phyloP scores from a whole-genome alignment of 2,329 filamentous ascomycete species.

The Aspergillus aculeatus region DNA sequence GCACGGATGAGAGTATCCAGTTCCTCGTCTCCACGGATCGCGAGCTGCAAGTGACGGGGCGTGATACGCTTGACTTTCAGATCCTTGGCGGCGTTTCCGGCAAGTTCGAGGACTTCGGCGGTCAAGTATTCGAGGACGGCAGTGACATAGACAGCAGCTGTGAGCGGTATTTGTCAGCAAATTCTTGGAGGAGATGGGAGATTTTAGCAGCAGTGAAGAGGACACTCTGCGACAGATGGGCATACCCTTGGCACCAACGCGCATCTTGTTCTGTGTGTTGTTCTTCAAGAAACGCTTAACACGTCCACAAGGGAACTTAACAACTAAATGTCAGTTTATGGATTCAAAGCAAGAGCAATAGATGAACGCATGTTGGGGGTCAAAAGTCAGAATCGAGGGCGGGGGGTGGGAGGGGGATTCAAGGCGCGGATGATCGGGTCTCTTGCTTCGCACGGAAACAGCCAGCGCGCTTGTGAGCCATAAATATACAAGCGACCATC shows the following conservation, averaged over 20 bases:
- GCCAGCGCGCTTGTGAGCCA: not conserved
- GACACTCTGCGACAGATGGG: not conserved
- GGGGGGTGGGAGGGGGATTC: not conserved
- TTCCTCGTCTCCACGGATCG: conserved; percentile 97
- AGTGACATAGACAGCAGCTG: conserved; percentile 93
- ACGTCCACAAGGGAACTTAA: conserved; percentile 95
- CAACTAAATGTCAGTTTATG: not conserved
- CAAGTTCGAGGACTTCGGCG: conserved; percentile 94
- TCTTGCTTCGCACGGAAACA: not conserved
- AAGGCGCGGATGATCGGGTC: not conserved
- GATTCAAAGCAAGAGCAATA: not conserved
- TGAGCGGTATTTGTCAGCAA: conserved; percentile 16
- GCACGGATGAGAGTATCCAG: conserved; percentile 95
- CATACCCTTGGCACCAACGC: conserved; percentile 84
- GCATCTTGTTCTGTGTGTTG: conserved; percentile 99
- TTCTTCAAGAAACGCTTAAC: conserved; percentile 99
- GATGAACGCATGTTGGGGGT: too few relatives aligned
- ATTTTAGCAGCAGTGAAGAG: not conserved
- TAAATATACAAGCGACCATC: not conserved
- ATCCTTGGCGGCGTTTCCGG: conserved; percentile 98
- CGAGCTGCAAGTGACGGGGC: conserved; percentile 93
- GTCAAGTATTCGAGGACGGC: conserved; percentile 98
- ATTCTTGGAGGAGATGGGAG: not conserved
- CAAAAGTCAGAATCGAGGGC: not conserved
- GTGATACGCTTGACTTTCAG: conserved; percentile 99